Evolutionary conservation across 2,329 filamentous ascomycete genomes (phyloP).

Genomic region (Fusarium mexicanum): DNA sequence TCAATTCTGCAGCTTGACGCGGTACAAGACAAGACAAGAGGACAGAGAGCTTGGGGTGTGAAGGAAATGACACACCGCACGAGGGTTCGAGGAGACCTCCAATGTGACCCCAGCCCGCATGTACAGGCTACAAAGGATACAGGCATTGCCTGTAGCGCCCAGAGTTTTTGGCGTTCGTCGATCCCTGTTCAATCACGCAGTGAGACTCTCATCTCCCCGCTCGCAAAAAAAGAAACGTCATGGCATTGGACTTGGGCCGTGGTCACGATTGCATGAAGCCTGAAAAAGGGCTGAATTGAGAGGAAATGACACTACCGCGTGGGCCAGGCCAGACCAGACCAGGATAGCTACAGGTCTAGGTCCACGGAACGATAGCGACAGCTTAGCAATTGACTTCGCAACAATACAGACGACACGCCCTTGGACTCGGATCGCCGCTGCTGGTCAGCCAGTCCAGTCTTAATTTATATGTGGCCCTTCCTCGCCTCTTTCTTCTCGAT

Average conservation of each 20-base stretch:
- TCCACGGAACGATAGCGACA: background rate
- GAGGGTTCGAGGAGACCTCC: conserved; percentile 18
- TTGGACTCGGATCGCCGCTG: conserved; percentile 27
- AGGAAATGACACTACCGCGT: background rate
- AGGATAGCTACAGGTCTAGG: background rate
- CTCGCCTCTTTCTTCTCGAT: conserved; percentile 21
- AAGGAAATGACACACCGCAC: background rate
- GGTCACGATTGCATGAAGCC: conserved; percentile 1
- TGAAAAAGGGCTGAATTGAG: conserved; percentile 17
- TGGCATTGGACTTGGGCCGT: background rate
- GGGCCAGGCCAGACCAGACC: conserved; percentile 18
- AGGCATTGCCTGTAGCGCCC: background rate
- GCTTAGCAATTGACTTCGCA: conserved; percentile 3
- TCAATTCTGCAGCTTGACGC: conserved; percentile 17
- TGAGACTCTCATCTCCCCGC: conserved; percentile 11
- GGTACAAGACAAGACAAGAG: background rate
- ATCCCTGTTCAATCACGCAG: conserved; percentile 15
- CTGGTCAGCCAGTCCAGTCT: conserved; percentile 20
- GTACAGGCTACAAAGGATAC: background rate
- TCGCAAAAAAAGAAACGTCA: background rate
- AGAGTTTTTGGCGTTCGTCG: conserved; percentile 30
- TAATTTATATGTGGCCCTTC: conserved; percentile 41
- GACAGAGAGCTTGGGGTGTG: conserved; percentile 17
- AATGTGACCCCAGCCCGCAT: background rate
- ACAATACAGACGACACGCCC: conserved; percentile 1